phyloP scores from a whole-genome alignment of 305 asterid species.

The Plantago coronopus region DNA sequence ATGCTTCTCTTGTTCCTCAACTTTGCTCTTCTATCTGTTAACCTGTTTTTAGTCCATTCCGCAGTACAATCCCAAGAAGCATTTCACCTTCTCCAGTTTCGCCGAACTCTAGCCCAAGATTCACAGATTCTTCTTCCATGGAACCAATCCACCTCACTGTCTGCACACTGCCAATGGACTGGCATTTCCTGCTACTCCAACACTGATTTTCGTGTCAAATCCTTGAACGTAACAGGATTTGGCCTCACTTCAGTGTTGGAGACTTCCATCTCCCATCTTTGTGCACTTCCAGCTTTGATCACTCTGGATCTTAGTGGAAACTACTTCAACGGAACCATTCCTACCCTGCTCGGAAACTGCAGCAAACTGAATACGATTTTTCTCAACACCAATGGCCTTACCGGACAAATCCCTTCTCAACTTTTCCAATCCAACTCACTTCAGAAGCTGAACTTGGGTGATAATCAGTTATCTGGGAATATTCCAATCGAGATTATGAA shows the following conservation, averaged over 20 bases:
- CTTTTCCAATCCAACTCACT: slow-evolving; percentile 34
- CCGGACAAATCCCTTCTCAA: slow-evolving; percentile 35
- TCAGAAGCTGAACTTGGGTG: slow-evolving; percentile 33
- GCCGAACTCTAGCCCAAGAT: slow-evolving; percentile 29
- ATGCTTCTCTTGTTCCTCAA: slow-evolving; percentile 29
- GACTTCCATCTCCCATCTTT: slow-evolving; percentile 24
- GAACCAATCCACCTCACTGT: slow-evolving; percentile 27
- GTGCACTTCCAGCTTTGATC: slow-evolving; percentile 30
- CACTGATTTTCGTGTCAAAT: slow-evolving; percentile 25
- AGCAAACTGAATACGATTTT: slow-evolving; percentile 26
- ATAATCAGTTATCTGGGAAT: slow-evolving; percentile 32
- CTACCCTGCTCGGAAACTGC: slow-evolving; percentile 39
- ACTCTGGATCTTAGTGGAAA: slow-evolving; percentile 36
- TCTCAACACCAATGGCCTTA: slow-evolving; percentile 30
- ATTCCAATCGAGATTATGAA: slow-evolving; percentile 35
- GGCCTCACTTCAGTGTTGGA: slow-evolving; percentile 31
- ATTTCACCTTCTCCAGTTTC: slow-evolving; percentile 35
- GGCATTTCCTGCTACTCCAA: slow-evolving; percentile 39
- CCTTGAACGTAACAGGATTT: slow-evolving; percentile 22
- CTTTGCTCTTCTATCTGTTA: slow-evolving; percentile 19
- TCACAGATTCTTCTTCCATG: slow-evolving; percentile 37
- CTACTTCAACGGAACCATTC: slow-evolving; percentile 32
- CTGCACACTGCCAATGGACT: slow-evolving; percentile 40
- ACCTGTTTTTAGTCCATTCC: slow-evolving; percentile 16
- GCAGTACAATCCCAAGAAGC: slow-evolving; percentile 32